Evolutionary conservation across 169 alveolate genomes (phyloP).

Genomic region (Plasmodium yoelii): DNA sequence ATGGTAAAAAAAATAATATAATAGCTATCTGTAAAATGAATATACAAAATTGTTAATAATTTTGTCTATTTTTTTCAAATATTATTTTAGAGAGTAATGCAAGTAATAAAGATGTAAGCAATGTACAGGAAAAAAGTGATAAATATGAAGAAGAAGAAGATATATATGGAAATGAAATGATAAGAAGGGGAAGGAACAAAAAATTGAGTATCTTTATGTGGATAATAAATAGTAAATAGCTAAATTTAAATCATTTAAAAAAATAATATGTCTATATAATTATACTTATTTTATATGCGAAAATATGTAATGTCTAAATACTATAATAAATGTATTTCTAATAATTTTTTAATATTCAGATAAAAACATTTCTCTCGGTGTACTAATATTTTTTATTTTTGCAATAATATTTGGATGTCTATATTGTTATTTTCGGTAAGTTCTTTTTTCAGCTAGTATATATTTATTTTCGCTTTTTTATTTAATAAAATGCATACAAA

Average conservation of each 20-base stretch:
- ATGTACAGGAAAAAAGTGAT: not conserved
- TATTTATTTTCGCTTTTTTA: not conserved
- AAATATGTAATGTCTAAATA: too few relatives aligned
- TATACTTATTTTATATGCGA: too few relatives aligned
- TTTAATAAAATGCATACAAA: conserved; percentile 1
- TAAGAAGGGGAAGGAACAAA: conserved; percentile 16
- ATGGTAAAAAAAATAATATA: conserved; percentile 33
- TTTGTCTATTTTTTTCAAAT: not conserved
- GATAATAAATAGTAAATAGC: conserved; percentile 57
- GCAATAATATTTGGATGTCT: conserved; percentile 42
- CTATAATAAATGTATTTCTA: not conserved
- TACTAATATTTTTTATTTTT: conserved; percentile 37
- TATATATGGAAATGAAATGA: conserved; percentile 14
- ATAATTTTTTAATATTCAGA: conserved; percentile 12
- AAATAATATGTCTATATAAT: too few relatives aligned
- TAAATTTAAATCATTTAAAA: not conserved
- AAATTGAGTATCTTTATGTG: conserved; percentile 52
- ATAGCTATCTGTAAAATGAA: not conserved
- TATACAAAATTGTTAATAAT: not conserved
- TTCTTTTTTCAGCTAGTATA: conserved; percentile 19
- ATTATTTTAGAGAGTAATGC: conserved; percentile 2
- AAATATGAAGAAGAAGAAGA: not conserved
- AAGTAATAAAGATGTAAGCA: not conserved
- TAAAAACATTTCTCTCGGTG: conserved; percentile 57
- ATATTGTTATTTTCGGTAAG: conserved; percentile 69